A percentile compares a stretch with the other conserved stretches of the same genome.
Conservation (phyloP, 768 basidiomycete genomes). For the Dioszegia hungarica region DNA sequence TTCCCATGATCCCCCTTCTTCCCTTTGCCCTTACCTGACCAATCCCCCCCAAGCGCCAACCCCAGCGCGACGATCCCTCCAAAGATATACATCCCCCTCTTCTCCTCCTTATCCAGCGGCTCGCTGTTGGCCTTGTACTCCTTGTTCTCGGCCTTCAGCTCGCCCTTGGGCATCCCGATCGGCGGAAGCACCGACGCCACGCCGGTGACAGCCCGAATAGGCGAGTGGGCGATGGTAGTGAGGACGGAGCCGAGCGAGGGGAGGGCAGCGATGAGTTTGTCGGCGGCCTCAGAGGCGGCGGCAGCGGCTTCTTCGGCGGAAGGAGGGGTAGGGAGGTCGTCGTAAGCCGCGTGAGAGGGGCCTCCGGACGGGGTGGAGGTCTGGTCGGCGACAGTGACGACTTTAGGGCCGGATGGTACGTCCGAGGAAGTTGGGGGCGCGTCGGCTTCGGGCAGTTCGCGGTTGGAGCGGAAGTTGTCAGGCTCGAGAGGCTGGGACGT, state of each 20-base stretch:
- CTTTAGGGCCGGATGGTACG: conserved; percentile 42
- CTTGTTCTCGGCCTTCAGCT: conserved; percentile 3
- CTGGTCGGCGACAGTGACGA: conserved; percentile 56
- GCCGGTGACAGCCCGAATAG: conserved; percentile 24
- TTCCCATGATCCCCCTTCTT: conserved; percentile 16
- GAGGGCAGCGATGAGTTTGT: conserved; percentile 12
- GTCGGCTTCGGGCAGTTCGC: background rate
- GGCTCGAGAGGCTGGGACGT: conserved; percentile 57
- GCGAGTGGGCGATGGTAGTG: conserved; percentile 19
- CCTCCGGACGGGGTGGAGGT: conserved; percentile 55
- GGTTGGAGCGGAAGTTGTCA: conserved; percentile 59
- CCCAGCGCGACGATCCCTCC: conserved; percentile 56
- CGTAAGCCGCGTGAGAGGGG: conserved; percentile 53
- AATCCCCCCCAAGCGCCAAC: conserved; percentile 51
- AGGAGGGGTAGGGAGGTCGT: conserved; percentile 12
- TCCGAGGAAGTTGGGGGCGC: background rate
- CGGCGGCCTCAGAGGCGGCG: conserved; percentile 1
- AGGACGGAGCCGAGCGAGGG: conserved; percentile 19
- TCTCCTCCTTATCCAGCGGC: conserved; percentile 52
- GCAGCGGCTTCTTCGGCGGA: conserved; percentile 6
- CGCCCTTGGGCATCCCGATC: conserved; percentile 19
- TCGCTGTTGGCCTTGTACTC: conserved; percentile 31
- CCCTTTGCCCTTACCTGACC: background rate
- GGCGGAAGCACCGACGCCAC: conserved; percentile 28
- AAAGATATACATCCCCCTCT: conserved; percentile 54